Conservation (phyloP, 208 protist genomes). For the Leishmania lainsoni region DNA sequence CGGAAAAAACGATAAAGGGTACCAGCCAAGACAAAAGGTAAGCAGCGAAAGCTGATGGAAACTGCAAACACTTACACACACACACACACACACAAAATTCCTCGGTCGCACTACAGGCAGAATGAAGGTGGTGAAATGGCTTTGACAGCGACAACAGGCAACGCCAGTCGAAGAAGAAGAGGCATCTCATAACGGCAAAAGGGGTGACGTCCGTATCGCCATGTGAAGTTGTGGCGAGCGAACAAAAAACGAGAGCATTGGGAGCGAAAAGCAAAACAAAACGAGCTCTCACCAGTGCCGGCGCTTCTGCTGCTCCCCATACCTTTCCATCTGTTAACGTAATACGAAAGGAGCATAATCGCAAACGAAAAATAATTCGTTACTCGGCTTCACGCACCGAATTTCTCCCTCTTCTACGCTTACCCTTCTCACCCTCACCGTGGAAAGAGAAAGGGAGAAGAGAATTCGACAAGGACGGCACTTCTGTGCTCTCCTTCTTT, state of each 20-base stretch:
- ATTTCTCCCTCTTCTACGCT: not conserved
- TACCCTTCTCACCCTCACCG: not conserved
- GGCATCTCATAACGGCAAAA: not conserved
- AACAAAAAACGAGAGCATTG: not conserved
- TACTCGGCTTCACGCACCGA: not conserved
- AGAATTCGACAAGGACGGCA: not conserved
- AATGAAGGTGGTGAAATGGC: not conserved
- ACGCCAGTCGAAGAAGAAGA: too few species aligned
- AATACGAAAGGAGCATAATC: not conserved
- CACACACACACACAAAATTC: too few species aligned
- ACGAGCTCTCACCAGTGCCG: not conserved
- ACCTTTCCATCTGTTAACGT: not conserved
- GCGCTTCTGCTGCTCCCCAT: not conserved
- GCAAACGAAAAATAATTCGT: not conserved
- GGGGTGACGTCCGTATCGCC: too few species aligned
- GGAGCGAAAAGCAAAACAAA: not conserved
- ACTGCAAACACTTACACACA: too few species aligned
- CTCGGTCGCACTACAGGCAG: not conserved
- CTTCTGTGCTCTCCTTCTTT: not conserved
- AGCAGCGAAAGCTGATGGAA: too few species aligned
- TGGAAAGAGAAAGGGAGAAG: not conserved
- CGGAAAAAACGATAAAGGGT: too few species aligned
- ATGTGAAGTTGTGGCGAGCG: too few species aligned
- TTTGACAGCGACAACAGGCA: too few species aligned
- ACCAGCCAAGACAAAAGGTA: too few species aligned